Base-by-base conservation (phyloP, 768 basidiomycete species). In the Boletus coccyginus region DNA sequence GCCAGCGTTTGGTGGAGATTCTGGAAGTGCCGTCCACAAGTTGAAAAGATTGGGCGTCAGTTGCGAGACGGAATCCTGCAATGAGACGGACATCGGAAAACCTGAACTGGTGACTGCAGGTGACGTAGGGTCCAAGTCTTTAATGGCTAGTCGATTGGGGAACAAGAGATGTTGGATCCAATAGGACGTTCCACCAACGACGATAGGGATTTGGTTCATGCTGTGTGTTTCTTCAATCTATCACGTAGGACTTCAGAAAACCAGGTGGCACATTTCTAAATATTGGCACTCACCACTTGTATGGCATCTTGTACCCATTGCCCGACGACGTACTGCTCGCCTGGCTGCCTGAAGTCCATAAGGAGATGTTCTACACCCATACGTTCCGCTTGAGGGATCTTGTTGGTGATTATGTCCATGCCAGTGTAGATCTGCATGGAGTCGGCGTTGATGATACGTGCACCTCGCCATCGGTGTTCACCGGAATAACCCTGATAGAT, bases 101-200 rank as follows among this genome's bases (percentile, higher is more conserved):
- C 31, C 29, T 38, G 55, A n/a, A 27, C 51, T 8, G n/a, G 46
- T 42, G 17, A 31, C 56, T 21, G 50, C 55, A 32, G 46, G 40
- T 46, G 29, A 59, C 41, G 46, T 29, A 21, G 45, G 32, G 13
- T 45, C 21, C 32, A 66, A 52, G 14, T 73, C 61, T 17, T 70
- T 63, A 24, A 62, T 67, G 8, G 71, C 74, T 36, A 94, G 76
- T 24, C 89, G 82, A 65, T 87, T 84, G 0, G 94, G 91, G 66
- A 98, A 98, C 13, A 98, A 76, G 39, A 97, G 84, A 68, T 99
- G 92, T 65, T 99, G 96, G 27, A 96, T 90, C 88, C 95, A 99
- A 69, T 99, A 99, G 5, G 92, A 85, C 3, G 97, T 98, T 7
- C 97, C 97, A 3, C 97, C 97, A 45, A 96, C 94, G 8, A 96